phyloP scores from a whole-genome alignment of 2,329 filamentous ascomycete species.

The Cercospora zeina region DNA sequence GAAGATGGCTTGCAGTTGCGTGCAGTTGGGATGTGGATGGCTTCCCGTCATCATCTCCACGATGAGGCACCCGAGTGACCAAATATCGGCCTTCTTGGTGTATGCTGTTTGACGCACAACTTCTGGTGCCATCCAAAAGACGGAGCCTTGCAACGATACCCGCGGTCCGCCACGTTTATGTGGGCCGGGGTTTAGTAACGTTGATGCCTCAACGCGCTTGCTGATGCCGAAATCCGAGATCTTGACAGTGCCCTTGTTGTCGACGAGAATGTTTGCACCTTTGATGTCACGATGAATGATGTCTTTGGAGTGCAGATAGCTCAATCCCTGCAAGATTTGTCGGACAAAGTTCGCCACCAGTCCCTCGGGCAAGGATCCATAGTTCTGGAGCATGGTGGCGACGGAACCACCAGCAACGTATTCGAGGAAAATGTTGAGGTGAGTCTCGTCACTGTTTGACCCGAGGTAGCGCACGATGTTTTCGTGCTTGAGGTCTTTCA shows the following conservation, averaged over 20 bases:
- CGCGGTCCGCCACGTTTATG: conserved; percentile 59
- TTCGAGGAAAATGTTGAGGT: conserved; percentile 99
- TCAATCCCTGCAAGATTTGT: conserved; percentile 88
- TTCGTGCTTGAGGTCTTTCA: conserved; percentile 89
- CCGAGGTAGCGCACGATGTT: conserved; percentile 99
- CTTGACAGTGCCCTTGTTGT: conserved; percentile 98
- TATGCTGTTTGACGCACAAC: conserved; percentile 98
- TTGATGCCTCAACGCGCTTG: conserved; percentile 92
- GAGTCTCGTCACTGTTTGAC: conserved; percentile 84
- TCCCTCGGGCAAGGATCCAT: conserved; percentile 89
- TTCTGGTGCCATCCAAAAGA: conserved; percentile 99
- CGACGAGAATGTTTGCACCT: conserved; percentile 95
- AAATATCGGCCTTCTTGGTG: conserved; percentile 97
- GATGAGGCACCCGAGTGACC: conserved; percentile 93
- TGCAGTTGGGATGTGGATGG: conserved; percentile 95
- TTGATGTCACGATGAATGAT: conserved; percentile 99
- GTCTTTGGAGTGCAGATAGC: conserved; percentile 88
- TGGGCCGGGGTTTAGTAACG: conserved; percentile 61
- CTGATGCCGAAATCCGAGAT: conserved; percentile 99
- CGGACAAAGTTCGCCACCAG: conserved; percentile 95
- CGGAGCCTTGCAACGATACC: conserved; percentile 87
- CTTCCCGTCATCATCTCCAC: conserved; percentile 99
- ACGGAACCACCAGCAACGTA: conserved; percentile 97
- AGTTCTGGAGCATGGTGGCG: conserved; percentile 97
- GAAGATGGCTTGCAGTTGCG: conserved; percentile 96